These are phyloP conservation scores for Colletotrichum australisinense DNA, from an alignment of 2,329 filamentous ascomycete species.

Conservation along the genomic window DNA sequence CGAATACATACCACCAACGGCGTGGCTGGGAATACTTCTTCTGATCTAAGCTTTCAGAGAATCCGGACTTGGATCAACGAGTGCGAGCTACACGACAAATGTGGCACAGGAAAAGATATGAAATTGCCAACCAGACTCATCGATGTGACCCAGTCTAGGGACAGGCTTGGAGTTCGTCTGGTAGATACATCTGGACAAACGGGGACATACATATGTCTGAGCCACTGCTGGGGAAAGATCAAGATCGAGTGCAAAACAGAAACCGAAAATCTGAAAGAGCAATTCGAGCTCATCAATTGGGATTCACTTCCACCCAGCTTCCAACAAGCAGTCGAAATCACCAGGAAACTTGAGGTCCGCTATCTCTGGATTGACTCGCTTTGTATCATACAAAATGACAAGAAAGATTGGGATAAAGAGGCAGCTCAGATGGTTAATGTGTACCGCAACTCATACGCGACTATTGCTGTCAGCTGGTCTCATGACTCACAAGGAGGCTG, in stretches of 20 bases:
- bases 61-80: background rate
- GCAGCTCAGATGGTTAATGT: constrained; percentile 7
- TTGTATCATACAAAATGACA: background rate
- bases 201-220: constrained; percentile 7
- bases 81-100: background rate
- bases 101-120: background rate
- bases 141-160: background rate
- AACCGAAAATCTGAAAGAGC: background rate
- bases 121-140: background rate
- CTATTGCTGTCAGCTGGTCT: constrained; percentile 16
- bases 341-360: background rate
- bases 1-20: background rate
- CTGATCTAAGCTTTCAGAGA: background rate
- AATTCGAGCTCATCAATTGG: background rate
- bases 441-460: constrained; percentile 2
- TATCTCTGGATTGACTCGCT: constrained; percentile 5
- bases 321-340: background rate
- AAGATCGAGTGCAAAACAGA: background rate
- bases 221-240: constrained; percentile 15
- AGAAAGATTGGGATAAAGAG: background rate
- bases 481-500: constrained; percentile 3
- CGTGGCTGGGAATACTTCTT: background rate
- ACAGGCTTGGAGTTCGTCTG: background rate
- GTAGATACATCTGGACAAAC: background rate
- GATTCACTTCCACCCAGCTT: background rate